phyloP scores from a whole-genome alignment of 2,329 filamentous ascomycete genomes.

The Rhynchosporium secalis region DNA sequence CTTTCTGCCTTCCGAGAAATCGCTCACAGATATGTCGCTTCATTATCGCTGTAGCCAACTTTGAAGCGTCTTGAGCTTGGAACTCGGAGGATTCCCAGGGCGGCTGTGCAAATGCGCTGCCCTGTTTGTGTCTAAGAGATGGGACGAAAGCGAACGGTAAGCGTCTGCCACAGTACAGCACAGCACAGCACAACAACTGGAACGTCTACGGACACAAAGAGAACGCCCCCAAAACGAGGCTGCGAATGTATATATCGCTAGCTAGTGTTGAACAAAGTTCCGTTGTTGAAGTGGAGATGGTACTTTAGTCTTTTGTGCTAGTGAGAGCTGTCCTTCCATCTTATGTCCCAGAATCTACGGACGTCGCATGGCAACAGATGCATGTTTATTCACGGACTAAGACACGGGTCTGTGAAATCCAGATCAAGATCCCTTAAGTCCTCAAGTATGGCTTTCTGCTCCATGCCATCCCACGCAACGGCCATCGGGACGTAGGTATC shows the following conservation, averaged over 20 bases:
- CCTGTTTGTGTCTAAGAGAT: neutral
- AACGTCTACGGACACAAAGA: neutral
- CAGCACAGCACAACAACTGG: no score
- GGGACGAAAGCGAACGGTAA: neutral
- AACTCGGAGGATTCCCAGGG: neutral
- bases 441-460: slow-evolving; percentile 6
- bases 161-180: no score
- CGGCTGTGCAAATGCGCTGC: slow-evolving; percentile 7
- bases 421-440: slow-evolving; percentile 10
- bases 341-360: neutral
- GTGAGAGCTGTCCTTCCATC: neutral
- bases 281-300: neutral
- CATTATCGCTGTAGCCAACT: slow-evolving; percentile 1
- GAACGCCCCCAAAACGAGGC: neutral
- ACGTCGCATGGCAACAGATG: neutral
- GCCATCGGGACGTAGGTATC: no score
- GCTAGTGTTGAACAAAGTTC: neutral
- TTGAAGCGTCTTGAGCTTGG: neutral
- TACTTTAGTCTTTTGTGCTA: slow-evolving; percentile 1
- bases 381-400: neutral
- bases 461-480: neutral
- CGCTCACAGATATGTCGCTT: neutral
- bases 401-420: neutral
- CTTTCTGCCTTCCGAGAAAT: neutral
- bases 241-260: neutral